These are phyloP conservation scores for Aspergillus brasiliensis DNA, from an alignment of 2,329 filamentous ascomycete species.

Conservation along the genomic window DNA sequence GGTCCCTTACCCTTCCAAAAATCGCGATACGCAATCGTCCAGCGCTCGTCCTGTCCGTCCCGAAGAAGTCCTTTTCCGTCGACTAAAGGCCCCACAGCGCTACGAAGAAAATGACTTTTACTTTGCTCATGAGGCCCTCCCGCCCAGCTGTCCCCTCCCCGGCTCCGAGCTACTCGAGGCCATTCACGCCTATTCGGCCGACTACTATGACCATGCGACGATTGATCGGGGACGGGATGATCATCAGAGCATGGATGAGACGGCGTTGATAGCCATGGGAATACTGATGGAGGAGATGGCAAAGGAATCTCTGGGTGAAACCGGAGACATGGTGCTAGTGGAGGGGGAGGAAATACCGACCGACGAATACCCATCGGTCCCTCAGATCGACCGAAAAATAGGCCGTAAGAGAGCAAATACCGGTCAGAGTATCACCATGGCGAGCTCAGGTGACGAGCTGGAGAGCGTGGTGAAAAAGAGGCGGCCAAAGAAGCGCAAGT, in stretches of 20 bases:
- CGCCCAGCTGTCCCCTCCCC: conserved; percentile 48
- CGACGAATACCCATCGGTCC: conserved; percentile 21
- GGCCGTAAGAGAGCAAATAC: conserved; percentile 26
- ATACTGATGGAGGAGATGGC: conserved; percentile 63
- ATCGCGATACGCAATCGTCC: conserved; percentile 39
- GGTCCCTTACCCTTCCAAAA: conserved; percentile 27
- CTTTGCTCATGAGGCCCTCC: conserved; percentile 53
- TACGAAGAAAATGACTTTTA: conserved; percentile 60
- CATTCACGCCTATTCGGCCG: conserved; percentile 59
- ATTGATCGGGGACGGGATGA: conserved; percentile 39
- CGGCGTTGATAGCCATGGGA: conserved; percentile 62
- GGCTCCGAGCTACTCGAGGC: conserved; percentile 59
- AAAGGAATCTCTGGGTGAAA: conserved; percentile 55
- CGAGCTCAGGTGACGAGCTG: conserved; percentile 28
- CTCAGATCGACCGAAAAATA: conserved; percentile 5
- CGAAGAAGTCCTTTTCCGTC: conserved; percentile 61
- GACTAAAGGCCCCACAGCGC: conserved; percentile 51
- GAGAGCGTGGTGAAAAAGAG: conserved; percentile 22
- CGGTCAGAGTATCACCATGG: conserved; percentile 19
- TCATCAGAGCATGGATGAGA: conserved; percentile 62
- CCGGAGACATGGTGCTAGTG: conserved; percentile 60
- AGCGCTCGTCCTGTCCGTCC: conserved; percentile 50
- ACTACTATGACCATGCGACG: conserved; percentile 52
- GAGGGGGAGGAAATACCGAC: conserved; percentile 46
- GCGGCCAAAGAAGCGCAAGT: conserved; percentile 30